Evolutionary conservation across 495 filamentous ascomycete genomes (phyloP), one percentile per base, ranked within the genome.

Genomic region (Wilcoxina mikolae): DNA sequence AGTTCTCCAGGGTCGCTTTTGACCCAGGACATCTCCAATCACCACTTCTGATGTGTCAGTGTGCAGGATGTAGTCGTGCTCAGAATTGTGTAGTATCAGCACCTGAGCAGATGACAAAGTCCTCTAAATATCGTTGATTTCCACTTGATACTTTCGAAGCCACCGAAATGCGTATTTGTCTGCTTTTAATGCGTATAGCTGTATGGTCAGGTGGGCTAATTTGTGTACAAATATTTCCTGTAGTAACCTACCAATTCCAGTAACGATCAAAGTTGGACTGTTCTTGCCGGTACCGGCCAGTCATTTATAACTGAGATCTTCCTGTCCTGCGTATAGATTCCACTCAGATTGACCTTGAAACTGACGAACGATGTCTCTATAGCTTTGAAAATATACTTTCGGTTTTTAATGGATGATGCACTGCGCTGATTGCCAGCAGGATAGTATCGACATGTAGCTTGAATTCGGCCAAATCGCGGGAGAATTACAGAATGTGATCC

Each of bases 341-440:
- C 48, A 29, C 17, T 27, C 15, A 38, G 0, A 3, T 17, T 26
- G 2, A 68, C 58, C 45, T 67, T 62, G 54, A 63, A 65, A 43
- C 60, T 50, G 44, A 71, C 56, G 41, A 68, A 70, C 1, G 55
- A 43, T 22, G 68, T 56, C 56, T 65, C 54, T 29, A 51, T 56
- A 18, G 51, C 52, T 60, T 58, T 56, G 51, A 71, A 71, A 48
- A 62, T 31, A 44, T 54, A 70, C 53, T 72, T 71, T 42, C 66
- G 46, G 39, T 51, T 24, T 60, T 62, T 22, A 65, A 20, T 22
- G 56, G 46, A 18, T 70, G 48, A 25, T 55, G 38, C 10, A 33
- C 42, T 0, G 26, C 3, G 22, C 46, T 12, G 5, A 58, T 24
- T 15, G 33, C 25, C 42, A 55, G 23, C 20, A 65, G 28, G 7